phyloP scores from a whole-genome alignment of 1,139 yeast species.

The Nakaseomyces bracarensis region DNA sequence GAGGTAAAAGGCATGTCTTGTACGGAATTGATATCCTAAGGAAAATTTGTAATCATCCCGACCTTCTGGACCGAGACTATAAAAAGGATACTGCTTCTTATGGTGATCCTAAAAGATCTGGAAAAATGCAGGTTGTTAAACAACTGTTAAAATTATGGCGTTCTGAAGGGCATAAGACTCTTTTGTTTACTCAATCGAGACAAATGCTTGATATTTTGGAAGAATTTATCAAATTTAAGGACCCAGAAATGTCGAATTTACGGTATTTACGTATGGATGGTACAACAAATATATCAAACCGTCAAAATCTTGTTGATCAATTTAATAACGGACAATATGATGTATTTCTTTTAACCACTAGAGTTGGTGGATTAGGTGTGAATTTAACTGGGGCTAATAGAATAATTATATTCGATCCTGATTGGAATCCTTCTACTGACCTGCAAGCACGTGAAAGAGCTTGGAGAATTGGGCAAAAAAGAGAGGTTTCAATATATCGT shows the following conservation, averaged over 20 bases:
- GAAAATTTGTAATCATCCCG: slow-evolving; percentile 95
- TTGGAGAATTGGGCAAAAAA: slow-evolving; percentile 93
- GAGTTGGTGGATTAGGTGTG: slow-evolving; percentile 94
- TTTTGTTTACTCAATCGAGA: slow-evolving; percentile 81
- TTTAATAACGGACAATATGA: slow-evolving; percentile 58
- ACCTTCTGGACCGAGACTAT: slow-evolving; percentile 55
- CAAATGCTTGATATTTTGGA: slow-evolving; percentile 91
- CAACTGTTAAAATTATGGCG: slow-evolving; percentile 73
- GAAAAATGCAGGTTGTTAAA: slow-evolving; percentile 83
- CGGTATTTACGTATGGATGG: slow-evolving; percentile 89
- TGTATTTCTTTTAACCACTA: slow-evolving; percentile 77
- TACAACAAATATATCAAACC: slow-evolving; percentile 63
- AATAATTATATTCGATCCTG: slow-evolving; percentile 91
- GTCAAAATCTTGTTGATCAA: slow-evolving; percentile 73
- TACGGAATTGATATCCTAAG: slow-evolving; percentile 86
- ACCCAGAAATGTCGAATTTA: slow-evolving; percentile 36
- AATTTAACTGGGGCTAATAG: slow-evolving; percentile 93
- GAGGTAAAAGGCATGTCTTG: slow-evolving; percentile 72
- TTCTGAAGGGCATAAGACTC: slow-evolving; percentile 64
- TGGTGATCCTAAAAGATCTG: slow-evolving; percentile 68
- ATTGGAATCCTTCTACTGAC: slow-evolving; percentile 98
- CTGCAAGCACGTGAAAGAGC: slow-evolving; percentile 95
- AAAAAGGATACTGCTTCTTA: slow-evolving; percentile 40
- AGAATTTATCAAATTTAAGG: slow-evolving; percentile 44
- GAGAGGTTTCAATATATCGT: slow-evolving; percentile 86